phyloP scores from a whole-genome alignment of 352 stramenopile genomes.

The Hyaloperonospora brassicae region DNA sequence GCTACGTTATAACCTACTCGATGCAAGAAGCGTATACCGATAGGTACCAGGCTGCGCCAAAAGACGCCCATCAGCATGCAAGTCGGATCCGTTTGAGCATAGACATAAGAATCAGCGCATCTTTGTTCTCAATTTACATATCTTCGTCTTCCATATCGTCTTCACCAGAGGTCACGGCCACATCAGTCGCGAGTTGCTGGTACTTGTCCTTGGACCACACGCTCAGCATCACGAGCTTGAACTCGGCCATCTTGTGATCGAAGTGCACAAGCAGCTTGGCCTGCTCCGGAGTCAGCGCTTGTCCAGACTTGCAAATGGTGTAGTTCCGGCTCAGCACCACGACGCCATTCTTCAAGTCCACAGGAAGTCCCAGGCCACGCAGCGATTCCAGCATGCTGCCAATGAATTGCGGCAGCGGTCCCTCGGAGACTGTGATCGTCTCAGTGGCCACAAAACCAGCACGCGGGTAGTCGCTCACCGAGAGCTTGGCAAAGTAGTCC shows the following conservation, averaged over 20 bases:
- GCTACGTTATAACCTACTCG: constrained; percentile 24
- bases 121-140: constrained; percentile 38
- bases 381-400: constrained; percentile 96
- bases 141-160: constrained; percentile 51
- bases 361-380: constrained; percentile 90
- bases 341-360: constrained; percentile 94
- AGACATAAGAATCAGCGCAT: constrained; percentile 4
- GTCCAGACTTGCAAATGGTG: constrained; percentile 91
- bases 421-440: constrained; percentile 83
- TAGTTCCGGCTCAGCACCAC: constrained; percentile 89
- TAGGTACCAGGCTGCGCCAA: constrained; percentile 3
- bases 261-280: constrained; percentile 93
- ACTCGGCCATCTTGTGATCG: constrained; percentile 83
- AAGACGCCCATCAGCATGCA: constrained; percentile 1
- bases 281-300: constrained; percentile 91
- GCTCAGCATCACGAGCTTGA: constrained; percentile 74
- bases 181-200: constrained; percentile 50
- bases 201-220: constrained; percentile 74
- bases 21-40: constrained; percentile 27
- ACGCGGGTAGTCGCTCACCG: constrained; percentile 90
- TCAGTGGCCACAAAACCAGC: constrained; percentile 88
- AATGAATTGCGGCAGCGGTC: constrained; percentile 89
- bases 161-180: constrained; percentile 25
- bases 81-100: too few species aligned
- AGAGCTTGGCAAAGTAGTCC: constrained; percentile 89